Percentiles rank a stretch among this genome's conserved stretches.
Conservation (phyloP, 2,329 filamentous ascomycete species). For the Fusarium oxysporum region DNA sequence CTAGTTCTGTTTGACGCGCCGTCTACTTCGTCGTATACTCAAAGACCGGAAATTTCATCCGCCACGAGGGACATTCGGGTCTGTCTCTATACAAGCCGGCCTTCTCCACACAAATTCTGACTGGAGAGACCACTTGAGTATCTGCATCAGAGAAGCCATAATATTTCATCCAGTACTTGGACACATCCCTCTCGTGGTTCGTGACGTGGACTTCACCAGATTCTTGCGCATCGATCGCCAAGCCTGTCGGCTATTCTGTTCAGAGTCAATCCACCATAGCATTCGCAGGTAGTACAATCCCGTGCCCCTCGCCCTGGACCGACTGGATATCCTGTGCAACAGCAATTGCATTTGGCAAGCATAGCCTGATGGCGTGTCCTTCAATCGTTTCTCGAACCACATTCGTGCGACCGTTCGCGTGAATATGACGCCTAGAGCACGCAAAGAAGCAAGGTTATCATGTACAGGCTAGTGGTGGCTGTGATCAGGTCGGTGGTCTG, state of each 20-base stretch:
- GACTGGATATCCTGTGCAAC: neutral
- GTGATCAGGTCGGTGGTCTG: too few species aligned
- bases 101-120: neutral
- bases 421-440: neutral
- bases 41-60: neutral
- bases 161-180: neutral
- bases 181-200: neutral
- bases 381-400: too few species aligned
- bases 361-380: accelerated
- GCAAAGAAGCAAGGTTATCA: neutral
- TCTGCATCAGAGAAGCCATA: neutral
- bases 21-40: too few species aligned
- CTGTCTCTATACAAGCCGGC: too few species aligned
- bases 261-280: neutral
- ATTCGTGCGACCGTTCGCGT: neutral
- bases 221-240: neutral
- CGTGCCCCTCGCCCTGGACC: neutral
- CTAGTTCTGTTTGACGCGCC: too few species aligned
- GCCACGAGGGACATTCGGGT: neutral
- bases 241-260: neutral
- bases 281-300: neutral
- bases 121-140: neutral
- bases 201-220: neutral
- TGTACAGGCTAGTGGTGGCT: neutral
- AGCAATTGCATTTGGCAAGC: neutral